Evolutionary conservation across 768 basidiomycete genomes (phyloP).

Genomic region (Gelatoporia subvermispora): DNA sequence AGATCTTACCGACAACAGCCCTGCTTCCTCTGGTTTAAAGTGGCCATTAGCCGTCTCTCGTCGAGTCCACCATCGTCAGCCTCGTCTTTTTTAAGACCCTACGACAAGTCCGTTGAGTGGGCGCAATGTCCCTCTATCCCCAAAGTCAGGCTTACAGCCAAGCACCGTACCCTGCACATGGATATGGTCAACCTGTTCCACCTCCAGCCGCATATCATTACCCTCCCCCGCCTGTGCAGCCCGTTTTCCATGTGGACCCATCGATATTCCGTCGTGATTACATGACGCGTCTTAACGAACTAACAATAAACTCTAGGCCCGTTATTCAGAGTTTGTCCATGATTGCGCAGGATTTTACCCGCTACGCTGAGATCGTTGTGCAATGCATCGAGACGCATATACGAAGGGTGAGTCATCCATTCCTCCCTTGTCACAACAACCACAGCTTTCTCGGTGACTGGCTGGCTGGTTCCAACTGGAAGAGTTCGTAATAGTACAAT

Average conservation of each 20-base stretch:
- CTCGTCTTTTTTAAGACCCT: constrained; percentile 10
- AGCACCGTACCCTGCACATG: constrained; percentile 39
- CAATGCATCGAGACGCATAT: constrained; percentile 84
- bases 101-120: constrained; percentile 8
- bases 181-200: constrained; percentile 33
- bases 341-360: constrained; percentile 82
- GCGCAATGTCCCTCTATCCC: constrained; percentile 40
- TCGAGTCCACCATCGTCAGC: neutral
- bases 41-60: neutral
- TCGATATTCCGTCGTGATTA: constrained; percentile 78
- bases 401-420: constrained; percentile 68
- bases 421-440: constrained; percentile 1
- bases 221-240: constrained; percentile 43
- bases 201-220: constrained; percentile 31
- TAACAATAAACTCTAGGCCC: constrained; percentile 92
- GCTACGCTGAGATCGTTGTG: constrained; percentile 74
- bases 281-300: constrained; percentile 62
- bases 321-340: constrained; percentile 91
- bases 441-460: neutral
- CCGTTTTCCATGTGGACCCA: constrained; percentile 55
- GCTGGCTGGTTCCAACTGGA: neutral
- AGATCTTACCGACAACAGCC: constrained; percentile 5
- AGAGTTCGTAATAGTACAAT: constrained; percentile 4
- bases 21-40: constrained; percentile 7
- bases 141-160: constrained; percentile 52